Evolutionary conservation across 257 asterid species (phyloP), one percentile per base, ranked within the genome.

Genomic region (Solanum bulbocastanum): DNA sequence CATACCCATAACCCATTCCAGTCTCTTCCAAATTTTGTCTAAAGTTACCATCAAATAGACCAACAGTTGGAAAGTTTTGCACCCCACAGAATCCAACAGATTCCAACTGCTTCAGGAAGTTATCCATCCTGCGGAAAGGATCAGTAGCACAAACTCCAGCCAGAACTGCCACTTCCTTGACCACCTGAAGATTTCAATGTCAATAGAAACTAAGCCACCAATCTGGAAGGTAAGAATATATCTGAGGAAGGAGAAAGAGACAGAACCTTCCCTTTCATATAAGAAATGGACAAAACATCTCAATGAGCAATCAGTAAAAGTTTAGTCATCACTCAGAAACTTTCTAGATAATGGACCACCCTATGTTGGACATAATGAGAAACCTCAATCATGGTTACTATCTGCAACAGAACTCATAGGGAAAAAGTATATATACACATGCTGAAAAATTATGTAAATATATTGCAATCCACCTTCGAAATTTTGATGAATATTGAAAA

Each of bases 121-220:
- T 92, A 88, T 92, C 98, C 95, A 97, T 96, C 91, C 93, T 91
- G 85, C 99, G 95, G 85, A 97, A 97, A 87, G 99, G 99, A 87
- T 97, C 99, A 2, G 99, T 96, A 87, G 93, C 99, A 90, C 99
- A 97, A 58, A 97, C 98, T 84, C 99, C 99, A 84, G 98, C 99
- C 22, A 97, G 96, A 92, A 97, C 99, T 25, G 99, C 98, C 81
- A 96, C 98, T 86, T 90, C 89, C 90, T 94, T 90, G 88, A 97
- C 98, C 87, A 97, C 98, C 99, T 97, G 87, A 84, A 88, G 30
- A 83, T 85, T 90, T 87, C 56, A 69, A 36, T 49, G 85, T 22
- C 10, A 30, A 73, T 69, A 86, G 78, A 76, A 90, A 74, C 58
- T 84, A 75, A 87, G 39, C 84, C 42, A 33, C 23, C 39, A 49